Conservation (phyloP, 495 filamentous ascomycete species). For the Penicillium dipodomyicola region DNA sequence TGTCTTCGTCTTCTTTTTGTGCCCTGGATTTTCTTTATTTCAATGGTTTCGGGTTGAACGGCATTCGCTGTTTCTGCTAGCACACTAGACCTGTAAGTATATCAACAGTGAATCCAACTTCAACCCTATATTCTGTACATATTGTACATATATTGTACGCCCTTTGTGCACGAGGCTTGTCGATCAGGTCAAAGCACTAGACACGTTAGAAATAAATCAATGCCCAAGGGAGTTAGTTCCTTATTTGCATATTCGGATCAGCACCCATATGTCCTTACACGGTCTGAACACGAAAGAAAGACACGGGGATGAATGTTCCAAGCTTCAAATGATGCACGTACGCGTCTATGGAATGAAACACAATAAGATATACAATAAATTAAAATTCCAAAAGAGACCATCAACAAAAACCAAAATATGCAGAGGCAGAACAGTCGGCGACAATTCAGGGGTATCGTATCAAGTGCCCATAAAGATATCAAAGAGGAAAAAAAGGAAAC, state of each 20-base stretch:
- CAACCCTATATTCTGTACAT: too few relatives aligned
- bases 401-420: slow-evolving; percentile 17
- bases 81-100: not conserved
- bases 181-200: not conserved
- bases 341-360: slow-evolving; percentile 3
- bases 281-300: not conserved
- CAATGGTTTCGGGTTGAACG: not conserved
- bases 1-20: slow-evolving; percentile 5
- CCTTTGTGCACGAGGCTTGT: not conserved
- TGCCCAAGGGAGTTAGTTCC: not conserved
- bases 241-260: slow-evolving; percentile 16
- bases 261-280: slow-evolving; percentile 14
- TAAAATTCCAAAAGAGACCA: slow-evolving; percentile 20
- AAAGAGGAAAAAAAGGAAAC: slow-evolving; percentile 15
- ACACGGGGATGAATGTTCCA: not conserved
- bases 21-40: not conserved
- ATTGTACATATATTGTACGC: not conserved
- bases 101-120: not conserved
- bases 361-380: slow-evolving; percentile 12
- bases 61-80: not conserved
- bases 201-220: not conserved
- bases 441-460: slow-evolving; percentile 36
- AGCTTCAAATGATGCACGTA: slow-evolving; percentile 5
- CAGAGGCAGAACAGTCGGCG: slow-evolving; percentile 22
- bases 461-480: slow-evolving; percentile 25